A percentile compares a stretch with the other conserved stretches of the same genome.
phyloP scores from a whole-genome alignment of 2,329 filamentous ascomycete genomes.

The Colletotrichum sp. region DNA sequence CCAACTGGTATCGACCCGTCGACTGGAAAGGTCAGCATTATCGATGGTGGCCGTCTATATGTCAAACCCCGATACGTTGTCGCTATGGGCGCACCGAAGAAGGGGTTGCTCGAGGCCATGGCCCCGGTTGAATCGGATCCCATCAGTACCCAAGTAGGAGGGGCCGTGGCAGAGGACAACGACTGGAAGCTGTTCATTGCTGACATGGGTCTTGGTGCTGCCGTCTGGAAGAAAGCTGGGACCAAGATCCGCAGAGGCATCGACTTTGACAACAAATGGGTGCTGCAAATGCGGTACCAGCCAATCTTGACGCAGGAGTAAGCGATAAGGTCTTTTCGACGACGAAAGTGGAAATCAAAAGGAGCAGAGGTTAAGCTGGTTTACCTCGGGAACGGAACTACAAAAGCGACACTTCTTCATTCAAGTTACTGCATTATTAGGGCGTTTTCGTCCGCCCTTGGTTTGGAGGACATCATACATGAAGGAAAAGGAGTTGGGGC shows the following conservation, averaged over 20 bases:
- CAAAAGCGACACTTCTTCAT: conserved; percentile 4
- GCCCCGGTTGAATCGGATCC: conserved; percentile 52
- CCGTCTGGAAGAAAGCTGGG: conserved; percentile 85
- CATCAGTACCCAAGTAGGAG: conserved; percentile 13
- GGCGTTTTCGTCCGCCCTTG: background rate
- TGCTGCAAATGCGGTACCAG: conserved; percentile 70
- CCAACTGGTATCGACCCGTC: conserved; percentile 87
- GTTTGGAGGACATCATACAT: background rate
- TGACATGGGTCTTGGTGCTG: conserved; percentile 83
- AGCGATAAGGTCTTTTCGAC: background rate
- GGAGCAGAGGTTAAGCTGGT: background rate
- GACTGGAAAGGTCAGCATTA: conserved; percentile 68
- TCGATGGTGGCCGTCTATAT: conserved; percentile 80
- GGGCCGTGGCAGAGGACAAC: conserved; percentile 47
- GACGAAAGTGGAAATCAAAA: background rate
- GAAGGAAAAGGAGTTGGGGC: conserved; percentile 1
- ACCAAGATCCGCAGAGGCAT: conserved; percentile 83
- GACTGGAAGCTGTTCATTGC: conserved; percentile 84
- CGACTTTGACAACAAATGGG: conserved; percentile 88
- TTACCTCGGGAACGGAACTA: background rate
- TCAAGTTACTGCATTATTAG: background rate
- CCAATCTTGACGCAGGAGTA: background rate
- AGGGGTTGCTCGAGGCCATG: conserved; percentile 80
- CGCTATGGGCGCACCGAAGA: conserved; percentile 85
- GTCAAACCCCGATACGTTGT: conserved; percentile 84